Evolutionary conservation across 1,284 basidiomycete species (phyloP), one percentile per base, ranked within the genome.

Genomic region (Microbotryum intermedium): DNA sequence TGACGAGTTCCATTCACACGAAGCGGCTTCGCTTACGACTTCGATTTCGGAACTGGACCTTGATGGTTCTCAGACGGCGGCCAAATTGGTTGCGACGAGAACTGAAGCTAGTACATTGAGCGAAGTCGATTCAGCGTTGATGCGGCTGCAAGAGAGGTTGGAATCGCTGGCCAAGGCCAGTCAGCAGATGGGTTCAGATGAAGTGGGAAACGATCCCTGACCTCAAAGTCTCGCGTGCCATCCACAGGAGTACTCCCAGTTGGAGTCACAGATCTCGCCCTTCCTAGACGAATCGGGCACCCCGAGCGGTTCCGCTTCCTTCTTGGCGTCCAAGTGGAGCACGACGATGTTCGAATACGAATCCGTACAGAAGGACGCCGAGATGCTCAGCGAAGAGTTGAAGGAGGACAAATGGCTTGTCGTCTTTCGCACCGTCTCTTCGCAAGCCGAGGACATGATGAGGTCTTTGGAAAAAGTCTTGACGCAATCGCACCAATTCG

Each of bases 381-480:
- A 61, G 53, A 55, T 53, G 47, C 76, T 97, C 61, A 80, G 87
- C 66, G 88, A 90, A 71, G 93, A 97, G 74, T 79, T 97, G 61
- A 90, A 89, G 74, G 94, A 97, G 74, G 92, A 97, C 75, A 92
- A 70, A 51, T 95, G 90, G 86, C 80, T 97, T 69, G 86, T 86
- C 10, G 87, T 95, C n/a, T 97, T 97, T 74, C 81, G 89, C 65
- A 91, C 88, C 43, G 90, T 91, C 47, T 87, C 86, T 16, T 85
- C 88, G 64, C 92, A 97, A 74, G 91, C 91, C 39, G 87, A 93
- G 72, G 89, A 88, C 29, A 94, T 97, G 91, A 93, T 97, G 90
- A 83, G 85, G 29, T 90, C 89, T 70, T 76, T 97, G 65, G 89
- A 95, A 77, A 94, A 91, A 73, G 88, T 87, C 8, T 84, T 93